Conservation (phyloP, 768 basidiomycete genomes). For the Boletus barrowsii region DNA sequence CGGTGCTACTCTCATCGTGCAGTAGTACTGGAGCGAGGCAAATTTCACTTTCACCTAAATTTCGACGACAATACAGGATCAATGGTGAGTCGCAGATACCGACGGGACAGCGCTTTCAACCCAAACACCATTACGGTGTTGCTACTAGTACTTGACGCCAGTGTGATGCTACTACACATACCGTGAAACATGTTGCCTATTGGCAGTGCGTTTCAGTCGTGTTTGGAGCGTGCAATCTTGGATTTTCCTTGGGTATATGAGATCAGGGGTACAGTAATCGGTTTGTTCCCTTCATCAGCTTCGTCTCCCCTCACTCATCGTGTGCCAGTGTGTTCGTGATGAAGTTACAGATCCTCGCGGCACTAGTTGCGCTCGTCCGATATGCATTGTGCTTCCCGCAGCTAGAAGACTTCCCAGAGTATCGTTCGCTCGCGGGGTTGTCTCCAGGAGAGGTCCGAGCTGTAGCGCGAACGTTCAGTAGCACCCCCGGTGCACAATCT, state of each 20-base stretch:
- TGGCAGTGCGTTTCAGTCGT: too few relatives aligned
- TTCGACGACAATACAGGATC: too few relatives aligned
- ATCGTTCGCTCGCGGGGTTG: conserved; percentile 20
- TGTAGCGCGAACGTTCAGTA: conserved; percentile 10
- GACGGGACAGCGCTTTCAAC: too few relatives aligned
- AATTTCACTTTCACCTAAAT: too few relatives aligned
- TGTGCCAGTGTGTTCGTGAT: background rate
- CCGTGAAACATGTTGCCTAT: too few relatives aligned
- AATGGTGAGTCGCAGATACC: too few relatives aligned
- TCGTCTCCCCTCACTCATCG: background rate
- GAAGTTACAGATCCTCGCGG: background rate
- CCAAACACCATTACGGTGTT: too few relatives aligned
- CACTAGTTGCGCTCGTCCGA: background rate
- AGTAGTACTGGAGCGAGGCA: too few relatives aligned
- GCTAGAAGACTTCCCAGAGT: conserved; percentile 12
- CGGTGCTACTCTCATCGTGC: too few relatives aligned
- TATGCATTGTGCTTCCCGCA: conserved; percentile 1
- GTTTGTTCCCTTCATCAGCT: background rate
- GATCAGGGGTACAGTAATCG: background rate
- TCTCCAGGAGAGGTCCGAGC: conserved; percentile 10
- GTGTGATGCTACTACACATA: too few relatives aligned
- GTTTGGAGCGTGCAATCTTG: too few relatives aligned
- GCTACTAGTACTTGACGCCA: too few relatives aligned
- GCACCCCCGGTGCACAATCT: conserved; percentile 20
- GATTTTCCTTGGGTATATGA: background rate